Evolutionary conservation across 2,329 filamentous ascomycete species (phyloP).

Genomic region (Cyphellophora europaea): DNA sequence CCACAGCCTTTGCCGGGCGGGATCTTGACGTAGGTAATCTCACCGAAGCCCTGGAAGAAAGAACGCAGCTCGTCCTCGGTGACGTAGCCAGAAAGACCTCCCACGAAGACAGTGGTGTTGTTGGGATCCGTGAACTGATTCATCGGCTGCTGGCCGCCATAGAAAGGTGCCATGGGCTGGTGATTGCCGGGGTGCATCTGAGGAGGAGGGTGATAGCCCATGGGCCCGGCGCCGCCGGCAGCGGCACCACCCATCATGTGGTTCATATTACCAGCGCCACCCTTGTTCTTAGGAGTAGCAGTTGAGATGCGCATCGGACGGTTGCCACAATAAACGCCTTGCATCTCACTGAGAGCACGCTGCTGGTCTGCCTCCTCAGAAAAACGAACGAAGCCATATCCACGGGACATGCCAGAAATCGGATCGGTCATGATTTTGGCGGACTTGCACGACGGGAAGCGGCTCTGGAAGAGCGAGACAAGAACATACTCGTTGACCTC

Average conservation of each 20-base stretch:
- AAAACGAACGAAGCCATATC: conserved; percentile 97
- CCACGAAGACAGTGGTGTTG: conserved; percentile 98
- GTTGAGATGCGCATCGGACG: conserved; percentile 97
- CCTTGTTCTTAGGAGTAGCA: conserved; percentile 86
- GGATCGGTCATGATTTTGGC: conserved; percentile 99
- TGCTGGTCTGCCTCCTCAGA: conserved; percentile 93
- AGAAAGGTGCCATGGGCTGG: conserved; percentile 56
- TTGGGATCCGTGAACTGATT: conserved; percentile 99
- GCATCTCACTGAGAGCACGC: conserved; percentile 93
- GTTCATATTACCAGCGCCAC: conserved; percentile 45
- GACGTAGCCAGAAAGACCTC: conserved; percentile 92
- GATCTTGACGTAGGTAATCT: conserved; percentile 99
- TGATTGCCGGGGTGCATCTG: conserved; percentile 58
- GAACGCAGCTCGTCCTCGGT: conserved; percentile 99
- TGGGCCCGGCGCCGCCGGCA: conserved; percentile 40
- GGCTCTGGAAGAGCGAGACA: conserved; percentile 91
- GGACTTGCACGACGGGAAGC: conserved; percentile 95
- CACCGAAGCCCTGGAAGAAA: conserved; percentile 98
- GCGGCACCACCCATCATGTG: conserved; percentile 41
- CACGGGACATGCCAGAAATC: conserved; percentile 92
- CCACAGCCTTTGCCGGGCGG: conserved; percentile 97
- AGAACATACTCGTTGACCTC: conserved; percentile 98
- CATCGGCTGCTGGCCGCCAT: conserved; percentile 61
- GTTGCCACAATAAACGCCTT: conserved; percentile 98
- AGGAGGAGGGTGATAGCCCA: conserved; percentile 56